Evolutionary conservation across 306 rosid genomes (phyloP), one percentile per base, ranked within the genome.

Genomic region (Rosa chinensis): DNA sequence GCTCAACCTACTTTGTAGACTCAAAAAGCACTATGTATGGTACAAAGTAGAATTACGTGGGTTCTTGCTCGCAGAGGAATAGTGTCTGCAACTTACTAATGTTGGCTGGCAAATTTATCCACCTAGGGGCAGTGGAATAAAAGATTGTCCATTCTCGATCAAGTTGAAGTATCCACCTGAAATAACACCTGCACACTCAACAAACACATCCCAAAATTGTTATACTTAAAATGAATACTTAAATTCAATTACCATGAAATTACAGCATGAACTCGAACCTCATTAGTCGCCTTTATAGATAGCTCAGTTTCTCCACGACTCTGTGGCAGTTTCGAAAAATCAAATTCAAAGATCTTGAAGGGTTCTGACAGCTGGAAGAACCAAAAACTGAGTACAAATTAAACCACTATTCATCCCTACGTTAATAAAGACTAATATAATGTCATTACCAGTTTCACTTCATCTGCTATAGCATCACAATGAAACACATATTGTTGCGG

Each of bases 121-220:
- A 94, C 83, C 80, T 80, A 8, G 98, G 97, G 76, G 98, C 92
- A 84, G 98, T 92, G 61, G 98, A 94, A 80, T 92, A 92, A 81
- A 88, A 88, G 71, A 92, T 40, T 66, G 91, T 90, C 80, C 98
- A 97, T 81, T 94, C 92, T 12, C 49, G 83, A 88, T 92, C 99
- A 53, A 94, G 93, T 86, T 94, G 99, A 81, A 94, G 95, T 78
- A 83, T 82, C 99, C 97, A 94, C 99, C 99, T 94, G 73, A 64
- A 79, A 73, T 6, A 43, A 78, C 25, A 67, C 10, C 39, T 25
- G 67, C 37, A 63, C 23, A 69, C 73, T 25, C 20, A 61, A 58
- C 25, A 71, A 32, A 72, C 48, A 25, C 10, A 77, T 25, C 64
- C 5, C 45, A 5, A 72, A 61, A 45, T 11, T 74, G 17, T 61